Base-by-base conservation (phyloP, 1,139 yeast genomes). In the Candida buenavistaensis region DNA sequence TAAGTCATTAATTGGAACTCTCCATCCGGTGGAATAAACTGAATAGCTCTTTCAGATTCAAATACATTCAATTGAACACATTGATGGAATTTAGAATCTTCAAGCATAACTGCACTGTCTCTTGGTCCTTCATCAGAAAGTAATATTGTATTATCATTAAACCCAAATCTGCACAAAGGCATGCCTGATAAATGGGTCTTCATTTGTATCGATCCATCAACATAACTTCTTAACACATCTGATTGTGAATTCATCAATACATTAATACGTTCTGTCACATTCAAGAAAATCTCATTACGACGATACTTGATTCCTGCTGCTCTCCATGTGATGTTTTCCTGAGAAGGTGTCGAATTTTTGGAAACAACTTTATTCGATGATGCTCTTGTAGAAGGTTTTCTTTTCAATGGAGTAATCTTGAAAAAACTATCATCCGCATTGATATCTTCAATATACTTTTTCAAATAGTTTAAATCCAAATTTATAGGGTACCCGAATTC, bases 1-100 rank as follows among this genome's bases (percentile, higher is more conserved):
- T 90, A 90, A 30, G 80, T 68, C 94, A 92, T 83, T 39, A 92
- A 72, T 55, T 89, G 95, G 56, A 88, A 88, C 38, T 81, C 83
- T 0, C 97, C 97, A 61, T 90, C 97, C 1, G 97, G 96, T 7
- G 96, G 96, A 22, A 85, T 81, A 54, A 87, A 87, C 14, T 92
- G 82, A 47, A 88, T 86, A 21, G 85, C 80, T 38, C 89, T 72
- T 50, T 84, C 90, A 43, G 76, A 77, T 51, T 87, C 95, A 57
- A 86, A 88, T 47, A 84, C 80, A 48, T 85, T 80, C 40, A 88
- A 67, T 43, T 94, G 76, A 15, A 87, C 96, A 62, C 96, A 87
- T 53, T 87, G 95, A 58, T 92, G 97, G 59, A 90, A 86, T 47
- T 85, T 88, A 49, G 88, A 81, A 55, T 88, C 95, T 47, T 82